Base-by-base conservation (phyloP, 352 stramenopile genomes). In the Pilasporangium apinafurcum region DNA sequence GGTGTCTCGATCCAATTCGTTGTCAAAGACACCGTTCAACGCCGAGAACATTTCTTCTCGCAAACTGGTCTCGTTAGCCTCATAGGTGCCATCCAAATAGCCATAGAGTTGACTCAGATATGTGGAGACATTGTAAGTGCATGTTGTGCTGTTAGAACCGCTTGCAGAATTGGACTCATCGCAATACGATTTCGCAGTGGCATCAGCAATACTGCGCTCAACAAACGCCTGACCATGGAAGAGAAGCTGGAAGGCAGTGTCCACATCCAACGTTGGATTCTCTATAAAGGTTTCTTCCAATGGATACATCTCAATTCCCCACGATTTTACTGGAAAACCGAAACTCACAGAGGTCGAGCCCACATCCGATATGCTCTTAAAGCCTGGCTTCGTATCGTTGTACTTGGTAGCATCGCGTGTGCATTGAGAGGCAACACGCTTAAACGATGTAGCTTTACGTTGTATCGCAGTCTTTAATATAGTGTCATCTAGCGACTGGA, bases 161-260 rank as follows among this genome's bases (percentile, higher is more conserved):
- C n/a, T 29, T 30, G 3, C 10, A 1, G 20, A 44, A 39, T 37
- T 37, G 16, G 13, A 35, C 3, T 3, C 16, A 28, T 59, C 54
- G 1, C 43, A 50, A 13, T 43, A 57, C 16, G 41, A 43, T 9
- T 44, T 10, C 5, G 37, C 12, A 3, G 31, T 45, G 24, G 59
- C 47, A 13, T 34, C 33, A 8, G 43, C 51, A 18, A 53, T 28
- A 8, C 35, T 24, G 27, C 52, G 52, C 32, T 65, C 46, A 16
- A 65, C 31, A 0, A 65, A 24, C 5, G 56, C 52, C 37, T 58
- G 46, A n/a, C 56, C 56, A 20, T 65, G 56, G 13, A 65, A 62
- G 8, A 55, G 28, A 17, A 65, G 46, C 46, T 65, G 47, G 21
- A 65, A 62, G 6, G 46, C 41, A 13, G 41, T 58, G 20, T 54